phyloP scores from a whole-genome alignment of 441 rosid genomes.

The Erodium texanum region DNA sequence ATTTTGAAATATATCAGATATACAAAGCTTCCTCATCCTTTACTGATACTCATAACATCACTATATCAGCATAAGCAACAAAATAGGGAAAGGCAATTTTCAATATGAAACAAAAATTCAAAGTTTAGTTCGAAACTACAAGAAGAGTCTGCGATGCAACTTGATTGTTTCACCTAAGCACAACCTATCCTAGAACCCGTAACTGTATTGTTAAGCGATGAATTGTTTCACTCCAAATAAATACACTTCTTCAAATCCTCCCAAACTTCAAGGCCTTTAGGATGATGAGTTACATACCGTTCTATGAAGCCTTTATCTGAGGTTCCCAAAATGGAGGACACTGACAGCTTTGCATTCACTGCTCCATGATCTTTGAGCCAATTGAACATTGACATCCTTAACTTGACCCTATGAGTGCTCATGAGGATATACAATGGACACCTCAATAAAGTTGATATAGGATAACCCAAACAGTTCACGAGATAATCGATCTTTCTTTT shows the following conservation, averaged over 20 bases:
- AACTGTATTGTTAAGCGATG: neutral
- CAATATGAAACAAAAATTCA: too few species aligned
- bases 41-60: neutral
- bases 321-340: conserved; percentile 33
- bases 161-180: neutral
- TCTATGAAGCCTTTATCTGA: conserved; percentile 31
- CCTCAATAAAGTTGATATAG: conserved; percentile 31
- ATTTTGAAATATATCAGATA: neutral
- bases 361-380: conserved; percentile 54
- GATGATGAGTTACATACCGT: conserved; percentile 47
- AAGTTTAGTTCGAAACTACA: too few species aligned
- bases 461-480: conserved; percentile 42
- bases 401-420: conserved; percentile 38
- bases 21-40: neutral
- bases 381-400: conserved; percentile 48
- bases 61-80: neutral
- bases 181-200: neutral
- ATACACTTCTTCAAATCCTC: conserved; percentile 33
- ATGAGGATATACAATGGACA: conserved; percentile 54
- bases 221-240: conserved; percentile 16
- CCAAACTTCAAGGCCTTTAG: conserved; percentile 47
- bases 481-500: conserved; percentile 49
- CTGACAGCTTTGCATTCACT: neutral
- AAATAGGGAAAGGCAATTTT: too few species aligned
- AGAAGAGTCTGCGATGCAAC: neutral